Evolutionary conservation across 306 rosid genomes (phyloP).

Genomic region (Gillenia trifoliata): DNA sequence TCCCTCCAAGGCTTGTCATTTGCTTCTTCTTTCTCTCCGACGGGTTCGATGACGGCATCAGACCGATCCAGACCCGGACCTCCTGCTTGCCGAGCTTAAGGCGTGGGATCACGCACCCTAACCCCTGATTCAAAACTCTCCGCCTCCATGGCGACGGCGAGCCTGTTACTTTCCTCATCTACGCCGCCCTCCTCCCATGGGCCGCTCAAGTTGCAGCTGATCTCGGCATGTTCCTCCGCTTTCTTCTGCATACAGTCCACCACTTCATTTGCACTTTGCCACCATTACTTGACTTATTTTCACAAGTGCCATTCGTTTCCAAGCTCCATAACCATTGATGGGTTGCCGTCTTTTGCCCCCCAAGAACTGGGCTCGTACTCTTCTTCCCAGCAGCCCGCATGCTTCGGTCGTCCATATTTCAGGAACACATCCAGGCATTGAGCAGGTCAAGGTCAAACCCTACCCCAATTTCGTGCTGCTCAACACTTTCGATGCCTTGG

Average conservation of each 20-base stretch:
- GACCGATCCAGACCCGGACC: neutral
- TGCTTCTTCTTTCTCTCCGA: slow-evolving; percentile 6
- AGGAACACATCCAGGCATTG: slow-evolving; percentile 12
- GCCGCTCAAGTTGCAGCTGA: slow-evolving; percentile 22
- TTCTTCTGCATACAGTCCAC: slow-evolving; percentile 13
- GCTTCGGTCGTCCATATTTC: slow-evolving; percentile 6
- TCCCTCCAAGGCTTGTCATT: neutral
- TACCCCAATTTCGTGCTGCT: slow-evolving; percentile 5
- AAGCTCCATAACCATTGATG: neutral
- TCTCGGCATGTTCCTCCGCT: slow-evolving; percentile 17
- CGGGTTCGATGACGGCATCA: slow-evolving; percentile 15
- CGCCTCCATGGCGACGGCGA: neutral
- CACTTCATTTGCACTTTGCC: slow-evolving; percentile 7
- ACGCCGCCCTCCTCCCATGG: slow-evolving; percentile 23
- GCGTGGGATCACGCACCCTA: slow-evolving; percentile 11
- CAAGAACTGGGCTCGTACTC: slow-evolving; percentile 1
- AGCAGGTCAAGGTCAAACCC: neutral
- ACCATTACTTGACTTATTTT: too few species aligned
- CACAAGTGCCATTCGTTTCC: neutral
- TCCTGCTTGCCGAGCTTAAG: slow-evolving; percentile 7
- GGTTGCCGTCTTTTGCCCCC: slow-evolving; percentile 1
- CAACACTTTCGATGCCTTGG: slow-evolving; percentile 28
- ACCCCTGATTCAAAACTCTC: slow-evolving; percentile 9
- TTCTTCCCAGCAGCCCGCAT: slow-evolving; percentile 6
- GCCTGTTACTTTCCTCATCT: slow-evolving; percentile 20